Evolutionary conservation across 305 asterid species (phyloP).

Genomic region (Fraxinus latifolia): DNA sequence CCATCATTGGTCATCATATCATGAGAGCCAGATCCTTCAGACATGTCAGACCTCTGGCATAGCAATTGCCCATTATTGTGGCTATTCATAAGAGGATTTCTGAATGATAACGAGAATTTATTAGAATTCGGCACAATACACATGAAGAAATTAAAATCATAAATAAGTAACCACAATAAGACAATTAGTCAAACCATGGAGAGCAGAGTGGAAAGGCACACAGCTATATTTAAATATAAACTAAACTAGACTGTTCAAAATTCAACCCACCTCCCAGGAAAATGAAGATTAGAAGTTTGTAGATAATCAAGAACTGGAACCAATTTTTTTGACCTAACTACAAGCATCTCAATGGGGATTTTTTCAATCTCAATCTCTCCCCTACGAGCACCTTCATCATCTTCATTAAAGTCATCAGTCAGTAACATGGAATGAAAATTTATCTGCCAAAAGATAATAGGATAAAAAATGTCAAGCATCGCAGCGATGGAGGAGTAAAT

Average conservation of each 20-base stretch:
- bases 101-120: background rate
- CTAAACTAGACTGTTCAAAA: background rate
- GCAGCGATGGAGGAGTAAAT: conserved; percentile 7
- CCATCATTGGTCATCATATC: conserved; percentile 9
- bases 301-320: conserved; percentile 73
- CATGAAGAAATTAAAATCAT: background rate
- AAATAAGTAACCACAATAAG: background rate
- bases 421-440: conserved; percentile 52
- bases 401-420: conserved; percentile 33
- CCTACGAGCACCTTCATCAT: conserved; percentile 35
- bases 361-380: conserved; percentile 86
- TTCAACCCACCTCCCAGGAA: conserved; percentile 33
- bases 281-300: conserved; percentile 37
- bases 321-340: conserved; percentile 66
- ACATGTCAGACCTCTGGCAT: conserved; percentile 10
- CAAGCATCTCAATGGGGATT: conserved; percentile 53
- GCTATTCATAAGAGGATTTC: background rate
- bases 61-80: background rate
- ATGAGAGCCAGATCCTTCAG: background rate
- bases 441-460: conserved; percentile 43
- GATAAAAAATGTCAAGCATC: conserved; percentile 17
- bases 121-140: background rate
- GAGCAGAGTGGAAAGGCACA: background rate
- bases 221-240: background rate
- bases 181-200: background rate